Conservation (phyloP, 768 basidiomycete species). For the Xerocomus brunneocitrinus region DNA sequence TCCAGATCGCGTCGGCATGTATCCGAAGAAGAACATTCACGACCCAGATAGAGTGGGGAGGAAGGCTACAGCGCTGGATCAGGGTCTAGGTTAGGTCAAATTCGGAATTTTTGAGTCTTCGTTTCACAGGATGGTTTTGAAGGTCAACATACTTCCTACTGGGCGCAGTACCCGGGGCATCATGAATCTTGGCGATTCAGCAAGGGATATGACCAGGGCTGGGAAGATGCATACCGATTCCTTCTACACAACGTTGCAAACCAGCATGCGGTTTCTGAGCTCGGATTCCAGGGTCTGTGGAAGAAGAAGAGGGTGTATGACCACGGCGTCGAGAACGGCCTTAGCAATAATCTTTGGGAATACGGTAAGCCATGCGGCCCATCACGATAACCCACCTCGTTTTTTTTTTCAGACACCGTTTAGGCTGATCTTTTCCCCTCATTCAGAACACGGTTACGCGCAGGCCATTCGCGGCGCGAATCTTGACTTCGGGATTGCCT, state of each 20-base stretch:
- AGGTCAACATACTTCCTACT: conserved; percentile 40
- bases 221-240: conserved; percentile 67
- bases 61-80: conserved; percentile 28
- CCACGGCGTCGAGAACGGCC: conserved; percentile 40
- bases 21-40: conserved; percentile 21
- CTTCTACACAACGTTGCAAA: conserved; percentile 29
- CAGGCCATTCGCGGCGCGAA: conserved; percentile 49
- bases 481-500: conserved; percentile 32
- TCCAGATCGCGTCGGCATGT: conserved; percentile 48
- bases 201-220: conserved; percentile 62
- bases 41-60: conserved; percentile 18
- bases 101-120: conserved; percentile 15
- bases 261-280: conserved; percentile 39
- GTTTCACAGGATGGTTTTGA: conserved; percentile 9
- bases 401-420: not conserved
- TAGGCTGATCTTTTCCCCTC: not conserved
- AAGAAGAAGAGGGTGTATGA: conserved; percentile 41
- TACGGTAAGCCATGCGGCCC: conserved; percentile 39
- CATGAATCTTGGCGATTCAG: conserved; percentile 68
- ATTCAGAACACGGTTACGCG: conserved; percentile 55
- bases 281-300: conserved; percentile 68
- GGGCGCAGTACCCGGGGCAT: conserved; percentile 46
- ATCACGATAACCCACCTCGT: too few species aligned
- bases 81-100: conserved; percentile 31
- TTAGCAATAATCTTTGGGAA: conserved; percentile 55